Base-by-base conservation (phyloP, 2,329 filamentous ascomycete species). In the Dothiorella sarmentorum region DNA sequence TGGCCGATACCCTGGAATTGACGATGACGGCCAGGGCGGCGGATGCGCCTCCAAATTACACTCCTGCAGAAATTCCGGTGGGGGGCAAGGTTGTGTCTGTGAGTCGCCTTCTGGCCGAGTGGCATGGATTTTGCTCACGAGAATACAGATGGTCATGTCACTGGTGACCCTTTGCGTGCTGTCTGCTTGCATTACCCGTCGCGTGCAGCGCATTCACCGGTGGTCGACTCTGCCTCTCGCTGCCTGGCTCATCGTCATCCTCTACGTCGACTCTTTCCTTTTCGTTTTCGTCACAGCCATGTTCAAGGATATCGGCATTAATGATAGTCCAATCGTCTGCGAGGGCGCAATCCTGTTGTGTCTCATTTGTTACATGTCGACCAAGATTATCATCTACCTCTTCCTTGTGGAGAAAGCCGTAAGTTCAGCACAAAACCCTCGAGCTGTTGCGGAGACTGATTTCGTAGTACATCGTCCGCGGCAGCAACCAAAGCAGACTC, bases 211-310 rank as follows among this genome's bases (percentile, higher is more conserved):
- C 29, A 58, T 70, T 35, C 38, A 52, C n/a, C 60, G 57, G 24
- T 71, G 66, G 67, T 60, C 52, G 33, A 40, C 37, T 0, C 45
- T 71, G 0, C 64, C 68, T 17, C 40, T 70, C 22, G 62, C 67
- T 3, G 65, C 59, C 17, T 65, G 62, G 60, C 58, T 87, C 49
- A 78, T 86, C 45, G 73, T 87, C 38, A 73, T 78, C 10, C 83
- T 87, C 33, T 87, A 86, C 63, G 31, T 75, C 60, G 83, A 86
- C 62, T 86, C 84, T 1, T 84, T 81, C 57, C 63, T 80, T 9
- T 87, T 87, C 64, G 81, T 85, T 11, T 77, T 84, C 62, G 78
- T 77, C 7, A 82, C 83, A 2, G 78, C 80, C 1, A 72, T 87
- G 4, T 78, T 84, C 58, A 79, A 82, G 61, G 80, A 82, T 1